phyloP scores from a whole-genome alignment of 2,329 filamentous ascomycete genomes.

The Cryphonectria parasitica region DNA sequence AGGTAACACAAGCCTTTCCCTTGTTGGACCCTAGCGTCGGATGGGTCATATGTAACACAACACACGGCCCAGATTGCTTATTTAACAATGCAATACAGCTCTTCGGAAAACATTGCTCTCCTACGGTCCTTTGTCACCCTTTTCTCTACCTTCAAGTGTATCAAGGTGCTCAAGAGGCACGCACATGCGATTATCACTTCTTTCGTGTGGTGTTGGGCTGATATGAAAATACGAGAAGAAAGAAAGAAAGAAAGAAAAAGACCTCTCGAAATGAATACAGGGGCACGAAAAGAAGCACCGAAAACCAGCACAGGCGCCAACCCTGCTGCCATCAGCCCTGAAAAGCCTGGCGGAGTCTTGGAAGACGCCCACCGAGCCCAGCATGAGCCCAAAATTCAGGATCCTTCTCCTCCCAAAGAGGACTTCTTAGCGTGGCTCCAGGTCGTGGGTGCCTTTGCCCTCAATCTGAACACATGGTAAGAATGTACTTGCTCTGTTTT shows the following conservation, averaged over 20 bases:
- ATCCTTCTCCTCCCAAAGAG: not conserved
- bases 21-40: too few relatives aligned
- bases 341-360: not conserved
- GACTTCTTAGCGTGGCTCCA: constrained; percentile 60
- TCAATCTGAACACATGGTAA: not conserved
- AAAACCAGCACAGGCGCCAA: not conserved
- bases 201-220: too few relatives aligned
- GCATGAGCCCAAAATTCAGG: not conserved
- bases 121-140: too few relatives aligned
- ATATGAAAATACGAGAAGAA: too few relatives aligned
- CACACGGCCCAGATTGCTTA: too few relatives aligned
- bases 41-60: too few relatives aligned
- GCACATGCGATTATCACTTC: too few relatives aligned
- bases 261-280: not conserved
- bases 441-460: constrained; percentile 39
- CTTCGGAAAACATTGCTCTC: too few relatives aligned
- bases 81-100: too few relatives aligned
- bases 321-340: not conserved
- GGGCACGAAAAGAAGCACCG: not conserved
- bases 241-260: not conserved
- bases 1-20: too few relatives aligned
- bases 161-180: too few relatives aligned
- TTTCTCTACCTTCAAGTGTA: too few relatives aligned
- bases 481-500: not conserved
- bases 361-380: not conserved